Base-by-base conservation (phyloP, 768 basidiomycete genomes). In the Tylopilus subfusipes region DNA sequence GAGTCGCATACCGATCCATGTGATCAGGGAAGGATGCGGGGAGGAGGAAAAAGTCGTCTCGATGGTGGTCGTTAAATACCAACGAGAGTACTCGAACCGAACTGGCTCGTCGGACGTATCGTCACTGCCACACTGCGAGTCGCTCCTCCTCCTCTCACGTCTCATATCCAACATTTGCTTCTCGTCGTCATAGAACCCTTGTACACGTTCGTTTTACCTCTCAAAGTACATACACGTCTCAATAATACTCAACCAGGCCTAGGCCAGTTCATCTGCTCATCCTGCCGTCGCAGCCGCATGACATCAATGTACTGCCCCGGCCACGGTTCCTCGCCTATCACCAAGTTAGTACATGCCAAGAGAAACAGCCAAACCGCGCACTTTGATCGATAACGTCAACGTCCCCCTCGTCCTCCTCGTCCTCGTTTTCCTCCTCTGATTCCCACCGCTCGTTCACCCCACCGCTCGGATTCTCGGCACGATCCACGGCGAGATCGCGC, bases 301-400 rank as follows among this genome's bases (percentile, higher is more conserved):
- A 91, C 74, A 65, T 92, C 89, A 57, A 90, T 82, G 63, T 88
- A 90, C 63, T 88, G 82, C 8, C 84, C 84, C 0, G 86, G 86
- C 76, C 83, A 86, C 13, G 75, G 74, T 38, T 85, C 85, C 48
- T 87, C 85, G 63, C 80, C 89, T 89, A 61, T 42, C 24, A 57
- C 51, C 46, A 11, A 29, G 42, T 61, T 50, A 66, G 59, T 24
- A 40, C 42, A 30, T 19, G 56, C 42, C 34, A 30, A 51, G 0
- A 33, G 27, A 40, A 46, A n/a, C 48, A 10, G 40, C 39, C 48
- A 8, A 48, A 45, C 43, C 34, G 76, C 87, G 69, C 66, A 90
- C 89, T 85, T 54, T 78, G 78, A 69, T 91, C 90, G 58, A 89
- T 81, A 47, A 90, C 79, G 66, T 85, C 79, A 12, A 79, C 64